Base-by-base conservation (phyloP, 2,329 filamentous ascomycete genomes). In the Nemania sp. region DNA sequence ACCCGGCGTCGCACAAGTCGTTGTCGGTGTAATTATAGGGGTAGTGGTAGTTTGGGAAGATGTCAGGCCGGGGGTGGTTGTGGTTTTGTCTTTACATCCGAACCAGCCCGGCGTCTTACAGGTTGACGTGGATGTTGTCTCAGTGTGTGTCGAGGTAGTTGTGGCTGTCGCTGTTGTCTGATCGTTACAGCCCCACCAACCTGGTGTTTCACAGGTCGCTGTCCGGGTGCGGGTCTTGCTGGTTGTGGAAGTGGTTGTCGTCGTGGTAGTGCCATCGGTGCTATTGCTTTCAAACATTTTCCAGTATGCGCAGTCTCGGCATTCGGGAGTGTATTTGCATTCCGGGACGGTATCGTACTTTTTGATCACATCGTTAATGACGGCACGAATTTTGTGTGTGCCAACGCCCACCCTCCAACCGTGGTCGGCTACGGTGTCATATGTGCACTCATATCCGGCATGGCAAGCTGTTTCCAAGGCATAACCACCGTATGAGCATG, bases 231-330 rank as follows among this genome's bases (percentile, higher is more conserved):
- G 76, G 2, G 86, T 90, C 45, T 83, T 86, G 2, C 82, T 81
- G 1, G 83, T 82, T 1, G 83, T 84, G 0, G 83, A 81, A 3
- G 79, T 80, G 1, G 81, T 80, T 47, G 54, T 62, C 2, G 79
- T 80, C 1, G 85, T 80, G 1, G 87, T 87, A 0, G 89, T 90
- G 0, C 87, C 92, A 1, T 93, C 89, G 1, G 90, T 95, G 32
- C 90, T 90, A 73, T 97, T 97, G 74, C 92, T 96, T 75, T 93
- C 89, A 72, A 91, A 96, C 81, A 92, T 96, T 71, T 97, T 96
- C 95, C 95, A 98, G 57, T 89, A 87, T 59, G 86, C 91, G 71
- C 94, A 98, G 74, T 99, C 95, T 42, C 90, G 87, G 73, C 95
- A 98, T 54, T 92, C 88, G 20, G 87, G 82, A 6, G 94, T 93